phyloP scores from a whole-genome alignment of 2,329 filamentous ascomycete species.

The Diaporthe longicolla region DNA sequence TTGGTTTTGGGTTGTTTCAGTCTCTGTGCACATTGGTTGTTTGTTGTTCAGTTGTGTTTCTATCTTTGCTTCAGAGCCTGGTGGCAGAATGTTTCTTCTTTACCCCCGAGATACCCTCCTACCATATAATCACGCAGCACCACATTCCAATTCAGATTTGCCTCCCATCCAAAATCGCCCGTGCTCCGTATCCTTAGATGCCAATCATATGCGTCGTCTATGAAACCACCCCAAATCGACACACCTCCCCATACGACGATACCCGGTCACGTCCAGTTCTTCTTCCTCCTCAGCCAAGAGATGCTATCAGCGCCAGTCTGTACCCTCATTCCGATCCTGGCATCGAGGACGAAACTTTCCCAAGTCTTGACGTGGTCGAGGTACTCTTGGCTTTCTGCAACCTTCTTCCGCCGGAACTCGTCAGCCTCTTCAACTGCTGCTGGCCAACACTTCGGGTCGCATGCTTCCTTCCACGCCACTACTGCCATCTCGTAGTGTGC shows the following conservation, averaged over 20 bases:
- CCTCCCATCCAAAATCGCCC: not conserved
- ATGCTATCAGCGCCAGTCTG: constrained; percentile 78
- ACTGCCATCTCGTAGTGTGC: constrained; percentile 91
- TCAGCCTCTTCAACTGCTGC: constrained; percentile 47
- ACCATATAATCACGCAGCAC: not conserved
- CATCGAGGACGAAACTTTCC: constrained; percentile 81
- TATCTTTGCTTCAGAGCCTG: not conserved
- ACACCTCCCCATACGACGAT: too few relatives aligned
- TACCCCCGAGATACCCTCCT: constrained; percentile 25
- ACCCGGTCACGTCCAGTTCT: constrained; percentile 49
- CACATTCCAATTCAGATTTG: not conserved
- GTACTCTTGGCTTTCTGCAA: constrained; percentile 74
- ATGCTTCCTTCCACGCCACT: constrained; percentile 81
- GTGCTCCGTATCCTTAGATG: constrained; percentile 12
- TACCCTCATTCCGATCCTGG: constrained; percentile 80
- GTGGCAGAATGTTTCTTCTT: constrained; percentile 9
- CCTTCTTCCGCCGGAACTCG: constrained; percentile 60
- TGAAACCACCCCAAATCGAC: not conserved
- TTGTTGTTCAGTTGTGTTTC: not conserved
- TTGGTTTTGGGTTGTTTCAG: not conserved
- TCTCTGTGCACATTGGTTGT: not conserved
- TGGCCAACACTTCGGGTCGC: constrained; percentile 53
- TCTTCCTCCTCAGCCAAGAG: constrained; percentile 65
- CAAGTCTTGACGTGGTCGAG: constrained; percentile 78
- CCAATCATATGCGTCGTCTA: not conserved